Evolutionary conservation across 1,284 basidiomycete genomes (phyloP), one percentile per base, ranked within the genome.

Genomic region (Rhodotorula sp.): DNA sequence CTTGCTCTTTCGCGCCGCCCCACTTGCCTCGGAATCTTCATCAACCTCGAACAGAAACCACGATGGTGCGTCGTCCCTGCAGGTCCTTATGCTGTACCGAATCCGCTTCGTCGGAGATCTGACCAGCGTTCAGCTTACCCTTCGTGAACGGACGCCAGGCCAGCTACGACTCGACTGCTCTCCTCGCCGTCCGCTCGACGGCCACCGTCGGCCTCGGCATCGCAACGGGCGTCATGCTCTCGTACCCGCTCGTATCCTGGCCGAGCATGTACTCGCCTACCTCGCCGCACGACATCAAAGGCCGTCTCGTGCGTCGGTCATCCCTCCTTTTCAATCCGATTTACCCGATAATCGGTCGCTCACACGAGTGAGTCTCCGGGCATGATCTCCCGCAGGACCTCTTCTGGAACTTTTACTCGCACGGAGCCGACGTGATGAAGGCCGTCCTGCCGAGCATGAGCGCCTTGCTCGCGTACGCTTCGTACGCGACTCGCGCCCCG

Each of bases 381-480:
- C 6, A 12, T 47, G 43, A 43, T 18, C 16, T 3, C 23, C 12
- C 29, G 29, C 56, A 65, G 60, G 49, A 20, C 18, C 3, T 47
- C 51, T 65, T 39, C 43, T 58, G 43, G 18, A 54, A 48, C 18
- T 14, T 70, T 14, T 70, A 70, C 58, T 46, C 49, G 5, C 48
- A 57, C 5, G 69, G 69, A 2, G 60, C 59, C 26, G 18, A 21
- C 2, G 49, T 58, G 4, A 58, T 62, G 39, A 7, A 49, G 43
- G 6, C 20, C 4, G 10, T 64, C 49, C 29, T 64, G 18, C 69
- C 69, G 0, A 5, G 29, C n/a, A 21, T 26, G 12, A 29, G 48
- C 6, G 16, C 51, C 26, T 31, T 70, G 16, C 65, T 70, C 34
- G 58, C 51, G 6, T 39, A 20, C n/a, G 26, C 65, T 0, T 58